These are phyloP conservation scores for Sparassis latifolia DNA, from an alignment of 1,284 basidiomycete species.

Conservation along the genomic window DNA sequence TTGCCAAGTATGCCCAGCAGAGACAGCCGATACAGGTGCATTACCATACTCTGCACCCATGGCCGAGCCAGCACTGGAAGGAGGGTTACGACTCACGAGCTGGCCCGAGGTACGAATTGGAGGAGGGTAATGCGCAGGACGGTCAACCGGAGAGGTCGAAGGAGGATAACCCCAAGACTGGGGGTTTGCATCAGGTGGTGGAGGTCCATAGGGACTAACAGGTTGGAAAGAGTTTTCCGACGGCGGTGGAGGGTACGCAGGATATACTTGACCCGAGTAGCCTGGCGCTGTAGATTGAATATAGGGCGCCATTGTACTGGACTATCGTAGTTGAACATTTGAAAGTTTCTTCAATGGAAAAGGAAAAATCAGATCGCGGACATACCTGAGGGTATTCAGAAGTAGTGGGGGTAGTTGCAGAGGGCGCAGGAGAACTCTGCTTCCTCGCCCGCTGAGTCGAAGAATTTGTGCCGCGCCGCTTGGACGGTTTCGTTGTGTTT, in stretches of 20 bases:
- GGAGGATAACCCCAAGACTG: slow-evolving; percentile 51
- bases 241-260: slow-evolving; percentile 24
- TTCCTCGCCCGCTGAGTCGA: slow-evolving; percentile 16
- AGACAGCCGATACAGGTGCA: no score
- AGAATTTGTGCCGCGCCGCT: slow-evolving; percentile 30
- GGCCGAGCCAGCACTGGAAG: slow-evolving; percentile 16
- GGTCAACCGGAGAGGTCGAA: slow-evolving; percentile 37
- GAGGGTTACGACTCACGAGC: slow-evolving; percentile 13
- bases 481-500: slow-evolving; percentile 41
- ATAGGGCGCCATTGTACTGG: slow-evolving; percentile 29
- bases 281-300: slow-evolving; percentile 31
- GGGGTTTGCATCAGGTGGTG: slow-evolving; percentile 19
- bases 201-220: slow-evolving; percentile 16
- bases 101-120: slow-evolving; percentile 8
- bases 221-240: slow-evolving; percentile 29
- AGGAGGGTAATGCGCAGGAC: slow-evolving; percentile 38
- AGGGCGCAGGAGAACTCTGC: slow-evolving; percentile 18
- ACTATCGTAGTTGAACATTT: slow-evolving; percentile 14
- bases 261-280: slow-evolving; percentile 40
- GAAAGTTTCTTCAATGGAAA: neutral
- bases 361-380: slow-evolving; percentile 3
- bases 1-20: slow-evolving; percentile 19
- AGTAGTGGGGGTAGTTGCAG: slow-evolving; percentile 10
- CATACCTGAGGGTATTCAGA: slow-evolving; percentile 22
- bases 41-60: slow-evolving; percentile 8